A percentile compares a stretch with the other conserved stretches of the same genome.
Evolutionary conservation across 2,329 filamentous ascomycete species (phyloP).

Genomic region (Ilyonectria robusta): DNA sequence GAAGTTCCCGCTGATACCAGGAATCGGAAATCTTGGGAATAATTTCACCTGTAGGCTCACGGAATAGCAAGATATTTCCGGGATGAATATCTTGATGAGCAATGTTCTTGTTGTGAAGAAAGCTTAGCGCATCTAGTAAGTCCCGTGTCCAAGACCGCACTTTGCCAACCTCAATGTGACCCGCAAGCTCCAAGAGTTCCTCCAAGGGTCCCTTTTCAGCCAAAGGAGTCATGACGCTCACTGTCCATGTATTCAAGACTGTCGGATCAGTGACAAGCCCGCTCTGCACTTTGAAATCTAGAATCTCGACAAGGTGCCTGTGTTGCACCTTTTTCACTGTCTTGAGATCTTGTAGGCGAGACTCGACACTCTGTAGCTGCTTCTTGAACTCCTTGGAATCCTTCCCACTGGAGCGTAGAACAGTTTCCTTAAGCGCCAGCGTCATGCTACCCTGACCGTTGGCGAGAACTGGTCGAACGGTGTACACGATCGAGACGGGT

Average conservation of each 20-base stretch:
- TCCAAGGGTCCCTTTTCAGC: constrained; percentile 87
- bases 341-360: constrained; percentile 81
- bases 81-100: constrained; percentile 87
- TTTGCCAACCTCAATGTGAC: constrained; percentile 79
- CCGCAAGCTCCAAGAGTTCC: constrained; percentile 85
- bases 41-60: constrained; percentile 77
- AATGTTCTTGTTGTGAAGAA: constrained; percentile 87
- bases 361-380: constrained; percentile 82
- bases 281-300: constrained; percentile 85
- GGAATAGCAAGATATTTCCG: constrained; percentile 83
- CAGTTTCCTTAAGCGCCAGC: constrained; percentile 82
- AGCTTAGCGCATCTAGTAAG: constrained; percentile 89
- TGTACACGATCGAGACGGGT: constrained; percentile 77
- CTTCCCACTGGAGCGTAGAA: constrained; percentile 69
- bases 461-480: constrained; percentile 77
- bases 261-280: constrained; percentile 58
- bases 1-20: constrained; percentile 77
- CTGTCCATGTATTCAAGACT: constrained; percentile 70
- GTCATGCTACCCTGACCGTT: constrained; percentile 70
- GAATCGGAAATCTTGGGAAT: constrained; percentile 82
- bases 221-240: constrained; percentile 82
- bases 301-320: constrained; percentile 81
- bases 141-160: constrained; percentile 93
- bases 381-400: constrained; percentile 79
- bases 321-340: constrained; percentile 81